Conservation (phyloP, 805 yeast genomes). For the Phaffomyces antillensis region DNA sequence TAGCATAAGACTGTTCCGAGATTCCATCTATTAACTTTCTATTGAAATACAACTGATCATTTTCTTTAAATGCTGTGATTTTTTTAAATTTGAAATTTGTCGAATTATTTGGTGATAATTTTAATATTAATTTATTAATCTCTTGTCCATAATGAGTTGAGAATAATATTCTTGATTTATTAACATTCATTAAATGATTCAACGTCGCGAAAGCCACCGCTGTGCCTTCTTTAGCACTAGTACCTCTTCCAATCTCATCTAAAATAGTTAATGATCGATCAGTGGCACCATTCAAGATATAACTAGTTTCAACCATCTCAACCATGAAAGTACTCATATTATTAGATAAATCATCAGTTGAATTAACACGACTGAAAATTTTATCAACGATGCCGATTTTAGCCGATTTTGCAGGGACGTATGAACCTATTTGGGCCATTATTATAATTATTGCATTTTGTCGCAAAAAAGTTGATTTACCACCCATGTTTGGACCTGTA, state of each 20-base stretch:
- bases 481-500: constrained; percentile 98
- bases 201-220: constrained; percentile 96
- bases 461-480: constrained; percentile 87
- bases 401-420: constrained; percentile 74
- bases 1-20: constrained; percentile 91
- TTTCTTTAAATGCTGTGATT: constrained; percentile 26
- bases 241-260: constrained; percentile 87
- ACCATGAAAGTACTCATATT: constrained; percentile 96
- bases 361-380: constrained; percentile 91
- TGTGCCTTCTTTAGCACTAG: constrained; percentile 86
- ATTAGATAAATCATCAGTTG: constrained; percentile 92
- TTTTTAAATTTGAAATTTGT: constrained; percentile 65
- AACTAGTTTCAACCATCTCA: constrained; percentile 91
- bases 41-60: constrained; percentile 64
- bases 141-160: constrained; percentile 95
- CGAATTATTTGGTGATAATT: constrained; percentile 49
- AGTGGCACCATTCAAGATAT: constrained; percentile 75
- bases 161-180: constrained; percentile 74
- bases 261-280: constrained; percentile 76
- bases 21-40: constrained; percentile 89
- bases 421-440: constrained; percentile 85
- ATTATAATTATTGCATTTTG: constrained; percentile 84
- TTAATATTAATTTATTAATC: constrained; percentile 64
- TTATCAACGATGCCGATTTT: constrained; percentile 83
- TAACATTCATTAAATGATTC: constrained; percentile 66